These are phyloP conservation scores for Petunia secreta DNA, from an alignment of 257 asterid genomes.

Conservation along the genomic window DNA sequence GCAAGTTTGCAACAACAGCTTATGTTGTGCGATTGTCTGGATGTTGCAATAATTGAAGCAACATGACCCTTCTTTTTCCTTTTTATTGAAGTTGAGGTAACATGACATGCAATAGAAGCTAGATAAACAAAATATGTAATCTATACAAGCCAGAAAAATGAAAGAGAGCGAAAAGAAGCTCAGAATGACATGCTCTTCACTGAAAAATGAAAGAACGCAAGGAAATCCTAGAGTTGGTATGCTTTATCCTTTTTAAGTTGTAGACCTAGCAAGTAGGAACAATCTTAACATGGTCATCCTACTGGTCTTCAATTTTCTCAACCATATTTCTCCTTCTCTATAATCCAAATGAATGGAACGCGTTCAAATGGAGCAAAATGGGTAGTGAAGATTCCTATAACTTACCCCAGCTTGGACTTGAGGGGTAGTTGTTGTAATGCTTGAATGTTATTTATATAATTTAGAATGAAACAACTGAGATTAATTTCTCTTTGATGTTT, in stretches of 20 bases:
- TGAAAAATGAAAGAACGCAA: not conserved
- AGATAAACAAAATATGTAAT: not conserved
- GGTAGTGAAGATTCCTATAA: not conserved
- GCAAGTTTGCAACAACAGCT: not conserved
- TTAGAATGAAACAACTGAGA: not conserved
- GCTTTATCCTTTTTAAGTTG: no score
- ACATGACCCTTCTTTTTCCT: not conserved
- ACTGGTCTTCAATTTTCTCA: not conserved
- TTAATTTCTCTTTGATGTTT: not conserved
- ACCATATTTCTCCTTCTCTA: not conserved
- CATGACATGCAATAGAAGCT: not conserved
- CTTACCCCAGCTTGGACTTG: not conserved
- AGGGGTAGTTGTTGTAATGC: not conserved
- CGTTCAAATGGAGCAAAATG: not conserved
- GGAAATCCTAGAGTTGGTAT: not conserved
- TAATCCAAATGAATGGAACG: not conserved
- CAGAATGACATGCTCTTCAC: not conserved
- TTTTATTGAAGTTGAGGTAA: not conserved
- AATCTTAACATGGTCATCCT: not conserved
- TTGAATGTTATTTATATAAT: not conserved
- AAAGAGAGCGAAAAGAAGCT: not conserved
- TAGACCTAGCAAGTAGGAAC: not conserved
- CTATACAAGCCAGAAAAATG: not conserved
- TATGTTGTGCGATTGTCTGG: not conserved
- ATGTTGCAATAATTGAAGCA: constrained; percentile 5